phyloP scores from a whole-genome alignment of 371 early-diverging fungal species.

The Mucor circinelloides region DNA sequence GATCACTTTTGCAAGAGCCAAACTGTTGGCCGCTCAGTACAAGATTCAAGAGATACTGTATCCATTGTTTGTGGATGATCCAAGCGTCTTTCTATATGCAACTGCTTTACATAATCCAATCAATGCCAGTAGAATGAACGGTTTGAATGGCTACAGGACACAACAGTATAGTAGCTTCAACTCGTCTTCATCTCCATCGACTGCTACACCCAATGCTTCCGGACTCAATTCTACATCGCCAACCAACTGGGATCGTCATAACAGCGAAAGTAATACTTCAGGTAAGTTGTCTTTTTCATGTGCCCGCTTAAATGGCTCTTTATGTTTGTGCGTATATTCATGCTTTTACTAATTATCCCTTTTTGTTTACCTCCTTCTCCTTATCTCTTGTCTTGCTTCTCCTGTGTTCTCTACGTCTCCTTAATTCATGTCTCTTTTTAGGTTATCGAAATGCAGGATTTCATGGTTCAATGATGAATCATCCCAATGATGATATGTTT shows the following conservation, averaged over 20 bases:
- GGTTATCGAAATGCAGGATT: neutral
- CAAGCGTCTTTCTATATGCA: constrained; percentile 42
- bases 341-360: neutral
- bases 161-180: neutral
- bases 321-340: neutral
- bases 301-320: neutral
- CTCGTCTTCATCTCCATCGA: neutral
- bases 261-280: neutral
- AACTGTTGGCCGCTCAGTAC: constrained; percentile 66
- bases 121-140: constrained; percentile 12
- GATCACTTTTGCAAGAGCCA: constrained; percentile 77
- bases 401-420: neutral
- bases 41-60: constrained; percentile 71
- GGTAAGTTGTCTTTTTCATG: neutral
- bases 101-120: constrained; percentile 24
- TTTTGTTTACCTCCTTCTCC: neutral
- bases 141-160: constrained; percentile 10
- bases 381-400: neutral
- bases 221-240: neutral
- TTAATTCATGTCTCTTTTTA: neutral
- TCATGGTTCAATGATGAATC: neutral
- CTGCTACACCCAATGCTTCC: neutral
- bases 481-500: constrained; percentile 15
- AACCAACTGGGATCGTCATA: neutral
- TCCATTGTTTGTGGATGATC: constrained; percentile 79